Evolutionary conservation across 2,329 filamentous ascomycete genomes (phyloP).

Genomic region (Aspergillus hortae): DNA sequence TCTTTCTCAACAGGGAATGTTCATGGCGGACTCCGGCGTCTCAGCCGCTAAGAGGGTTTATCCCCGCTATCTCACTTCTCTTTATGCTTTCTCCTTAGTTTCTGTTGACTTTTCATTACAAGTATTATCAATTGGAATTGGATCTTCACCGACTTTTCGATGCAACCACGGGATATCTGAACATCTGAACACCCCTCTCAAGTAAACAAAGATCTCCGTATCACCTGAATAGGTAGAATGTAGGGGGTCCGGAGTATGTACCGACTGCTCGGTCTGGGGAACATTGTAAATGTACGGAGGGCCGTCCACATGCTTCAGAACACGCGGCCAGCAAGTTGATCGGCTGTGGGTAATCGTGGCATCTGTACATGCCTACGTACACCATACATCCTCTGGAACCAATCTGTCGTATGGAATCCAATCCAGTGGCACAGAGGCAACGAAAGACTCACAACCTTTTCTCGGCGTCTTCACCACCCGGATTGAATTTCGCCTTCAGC

Average conservation of each 20-base stretch:
- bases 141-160: not conserved
- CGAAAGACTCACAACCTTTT: too few relatives aligned
- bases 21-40: not conserved
- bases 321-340: slow-evolving; percentile 8
- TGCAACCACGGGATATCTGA: not conserved
- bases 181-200: not conserved
- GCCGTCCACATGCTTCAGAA: slow-evolving; percentile 7
- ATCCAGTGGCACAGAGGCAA: too few relatives aligned
- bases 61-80: too few relatives aligned
- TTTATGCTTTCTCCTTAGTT: too few relatives aligned
- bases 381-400: too few relatives aligned
- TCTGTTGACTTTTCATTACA: too few relatives aligned
- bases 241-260: not conserved
- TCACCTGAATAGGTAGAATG: not conserved
- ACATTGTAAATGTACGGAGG: slow-evolving; percentile 12
- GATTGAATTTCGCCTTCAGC: slow-evolving; percentile 1
- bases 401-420: too few relatives aligned
- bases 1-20: not conserved
- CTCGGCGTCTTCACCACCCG: not conserved
- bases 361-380: not conserved
- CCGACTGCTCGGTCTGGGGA: slow-evolving; percentile 9
- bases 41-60: too few relatives aligned
- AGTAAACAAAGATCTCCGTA: not conserved
- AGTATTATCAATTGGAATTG: not conserved
- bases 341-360: not conserved